phyloP scores from a whole-genome alignment of 495 filamentous ascomycete species.

The Ramalina intermedia region DNA sequence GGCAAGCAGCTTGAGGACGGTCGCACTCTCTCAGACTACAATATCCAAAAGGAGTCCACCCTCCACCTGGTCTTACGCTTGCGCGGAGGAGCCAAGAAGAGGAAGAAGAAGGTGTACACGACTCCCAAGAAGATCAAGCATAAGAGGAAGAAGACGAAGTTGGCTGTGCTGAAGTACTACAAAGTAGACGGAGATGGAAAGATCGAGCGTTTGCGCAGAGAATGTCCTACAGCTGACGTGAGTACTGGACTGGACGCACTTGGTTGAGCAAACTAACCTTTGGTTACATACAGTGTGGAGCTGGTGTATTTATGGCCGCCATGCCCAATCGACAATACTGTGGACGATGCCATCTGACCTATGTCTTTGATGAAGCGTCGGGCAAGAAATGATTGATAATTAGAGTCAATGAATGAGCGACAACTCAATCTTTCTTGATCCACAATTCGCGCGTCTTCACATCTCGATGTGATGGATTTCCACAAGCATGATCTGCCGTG shows the following conservation, averaged over 20 bases:
- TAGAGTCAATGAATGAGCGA: neutral
- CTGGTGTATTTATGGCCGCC: slow-evolving; percentile 99
- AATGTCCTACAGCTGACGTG: slow-evolving; percentile 87
- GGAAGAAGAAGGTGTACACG: slow-evolving; percentile 99
- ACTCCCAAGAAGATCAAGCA: slow-evolving; percentile 99
- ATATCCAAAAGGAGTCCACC: slow-evolving; percentile 99
- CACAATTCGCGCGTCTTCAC: no score
- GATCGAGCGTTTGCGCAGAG: slow-evolving; percentile 96
- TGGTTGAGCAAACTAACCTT: slow-evolving; percentile 17
- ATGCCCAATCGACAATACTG: slow-evolving; percentile 99
- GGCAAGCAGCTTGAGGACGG: slow-evolving; percentile 99
- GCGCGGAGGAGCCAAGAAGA: slow-evolving; percentile 93
- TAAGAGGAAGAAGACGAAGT: slow-evolving; percentile 99
- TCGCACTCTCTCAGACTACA: slow-evolving; percentile 98
- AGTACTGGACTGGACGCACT: neutral
- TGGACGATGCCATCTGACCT: slow-evolving; percentile 97
- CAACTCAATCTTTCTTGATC: neutral
- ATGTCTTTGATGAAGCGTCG: slow-evolving; percentile 66
- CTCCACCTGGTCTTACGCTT: slow-evolving; percentile 97
- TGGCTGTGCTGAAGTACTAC: slow-evolving; percentile 99
- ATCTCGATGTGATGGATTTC: no score
- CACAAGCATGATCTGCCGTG: no score
- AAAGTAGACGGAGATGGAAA: slow-evolving; percentile 99
- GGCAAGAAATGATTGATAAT: slow-evolving; percentile 2
- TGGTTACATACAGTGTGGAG: slow-evolving; percentile 64